phyloP scores from a whole-genome alignment of 768 basidiomycete genomes.

The Leccinum truebloodii region DNA sequence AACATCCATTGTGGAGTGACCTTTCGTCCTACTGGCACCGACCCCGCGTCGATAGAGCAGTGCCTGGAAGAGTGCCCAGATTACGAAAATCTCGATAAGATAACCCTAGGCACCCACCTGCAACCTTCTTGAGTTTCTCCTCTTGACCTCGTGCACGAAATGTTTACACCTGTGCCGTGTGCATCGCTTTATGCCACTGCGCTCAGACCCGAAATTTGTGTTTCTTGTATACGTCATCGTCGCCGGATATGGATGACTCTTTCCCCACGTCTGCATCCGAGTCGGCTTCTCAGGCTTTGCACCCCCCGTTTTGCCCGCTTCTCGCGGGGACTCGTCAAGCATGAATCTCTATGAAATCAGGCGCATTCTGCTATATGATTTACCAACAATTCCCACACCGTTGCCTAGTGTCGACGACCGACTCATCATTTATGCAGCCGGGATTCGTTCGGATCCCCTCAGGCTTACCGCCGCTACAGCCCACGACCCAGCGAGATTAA shows the following conservation, averaged over 20 bases:
- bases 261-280: background rate
- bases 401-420: background rate
- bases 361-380: background rate
- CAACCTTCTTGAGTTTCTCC: background rate
- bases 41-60: background rate
- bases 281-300: background rate
- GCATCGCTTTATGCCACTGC: background rate
- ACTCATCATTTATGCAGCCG: background rate
- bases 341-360: background rate
- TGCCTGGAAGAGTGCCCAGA: background rate
- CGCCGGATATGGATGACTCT: background rate
- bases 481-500: background rate
- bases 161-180: background rate
- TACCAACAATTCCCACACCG: background rate
- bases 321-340: background rate
- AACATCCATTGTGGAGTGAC: background rate
- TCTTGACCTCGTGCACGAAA: background rate
- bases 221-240: constrained; percentile 10
- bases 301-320: background rate
- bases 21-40: background rate
- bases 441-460: background rate
- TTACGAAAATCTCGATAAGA: constrained; percentile 1
- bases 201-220: background rate
- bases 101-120: background rate
- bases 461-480: background rate